A percentile compares a stretch with the other conserved stretches of the same genome.
phyloP scores from a whole-genome alignment of 306 rosid species.

The Corylus americana region DNA sequence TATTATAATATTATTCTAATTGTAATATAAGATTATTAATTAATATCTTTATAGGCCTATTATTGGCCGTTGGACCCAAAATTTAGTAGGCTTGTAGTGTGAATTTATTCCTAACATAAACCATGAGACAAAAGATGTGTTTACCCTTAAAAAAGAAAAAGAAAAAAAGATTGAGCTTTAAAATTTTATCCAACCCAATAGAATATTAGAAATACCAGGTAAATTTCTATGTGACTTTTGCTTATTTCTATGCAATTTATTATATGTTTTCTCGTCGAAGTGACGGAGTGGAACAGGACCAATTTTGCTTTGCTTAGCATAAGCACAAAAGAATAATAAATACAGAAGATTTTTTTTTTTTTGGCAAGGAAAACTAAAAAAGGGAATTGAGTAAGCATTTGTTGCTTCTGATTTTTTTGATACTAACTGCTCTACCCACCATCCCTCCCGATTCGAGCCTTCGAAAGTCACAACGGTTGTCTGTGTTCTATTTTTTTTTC shows the following conservation, averaged over 20 bases:
- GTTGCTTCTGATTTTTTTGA: slow-evolving; percentile 16
- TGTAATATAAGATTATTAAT: no score
- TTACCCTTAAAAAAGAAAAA: no score
- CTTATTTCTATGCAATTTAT: neutral
- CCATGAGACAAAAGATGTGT: no score
- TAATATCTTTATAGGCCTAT: no score
- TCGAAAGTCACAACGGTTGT: no score
- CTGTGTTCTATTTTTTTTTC: neutral
- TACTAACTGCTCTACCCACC: slow-evolving; percentile 11
- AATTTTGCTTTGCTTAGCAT: slow-evolving; percentile 35
- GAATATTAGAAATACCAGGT: neutral
- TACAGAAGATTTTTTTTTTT: neutral
- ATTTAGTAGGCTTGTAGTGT: no score
- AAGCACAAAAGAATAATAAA: slow-evolving; percentile 32
- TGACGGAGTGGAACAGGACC: slow-evolving; percentile 7
- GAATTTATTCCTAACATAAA: no score
- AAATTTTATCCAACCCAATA: neutral
- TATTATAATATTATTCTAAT: no score
- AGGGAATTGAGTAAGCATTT: slow-evolving; percentile 15
- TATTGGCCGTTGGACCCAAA: no score
- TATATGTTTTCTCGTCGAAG: neutral
- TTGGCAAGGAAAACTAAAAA: neutral
- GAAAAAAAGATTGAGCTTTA: no score
- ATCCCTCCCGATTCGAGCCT: neutral
- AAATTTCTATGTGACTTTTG: neutral